Base-by-base conservation (phyloP, 306 rosid genomes). In the Delonix regia region DNA sequence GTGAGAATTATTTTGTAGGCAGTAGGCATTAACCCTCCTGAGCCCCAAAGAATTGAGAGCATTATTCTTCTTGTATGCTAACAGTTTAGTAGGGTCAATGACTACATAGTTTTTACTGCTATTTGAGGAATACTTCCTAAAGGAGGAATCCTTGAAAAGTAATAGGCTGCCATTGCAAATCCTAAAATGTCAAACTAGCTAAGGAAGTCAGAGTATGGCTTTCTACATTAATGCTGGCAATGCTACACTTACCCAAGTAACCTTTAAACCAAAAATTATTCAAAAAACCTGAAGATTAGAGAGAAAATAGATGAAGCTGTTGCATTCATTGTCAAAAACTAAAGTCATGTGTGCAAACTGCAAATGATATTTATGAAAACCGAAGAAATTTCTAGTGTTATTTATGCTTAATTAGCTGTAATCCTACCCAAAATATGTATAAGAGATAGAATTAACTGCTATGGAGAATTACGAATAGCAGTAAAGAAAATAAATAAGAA, bases 11-110 rank as follows among this genome's bases (percentile, higher is more conserved):
- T 42, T 42, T 42, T 42, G 47, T 42, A 42, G 13, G 12, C 14
- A 42, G 47, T 42, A 42, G 13, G 12, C 14, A 42, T 42, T 42
- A 14, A 42, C 47, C 47, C 47, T 42, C 47, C 53, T 48, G 49
- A 44, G 16, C 49, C 18, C 9, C 33, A 9, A 6, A 67, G 51
- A 67, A 41, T 44, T 22, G 24, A 24, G 27, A 57, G 36, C 64
- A 61, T 38, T 28, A 72, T 72, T 53, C 7, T 47, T 13, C 62
- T 12, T 47, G 48, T 9, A 48, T 22, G 44, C 55, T 24, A 22
- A 69, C 16, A 30, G 27, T 52, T 44, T 18, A 52, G 49, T 39
- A 41, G 67, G 66, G 68, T 55, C 60, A 47, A 71, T 61, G 62
- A 16, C 55, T 62, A 25, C 24, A 18, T 34, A 28, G 39, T 73